phyloP scores from a whole-genome alignment of 345 rosid species.

The Linum lewisii region DNA sequence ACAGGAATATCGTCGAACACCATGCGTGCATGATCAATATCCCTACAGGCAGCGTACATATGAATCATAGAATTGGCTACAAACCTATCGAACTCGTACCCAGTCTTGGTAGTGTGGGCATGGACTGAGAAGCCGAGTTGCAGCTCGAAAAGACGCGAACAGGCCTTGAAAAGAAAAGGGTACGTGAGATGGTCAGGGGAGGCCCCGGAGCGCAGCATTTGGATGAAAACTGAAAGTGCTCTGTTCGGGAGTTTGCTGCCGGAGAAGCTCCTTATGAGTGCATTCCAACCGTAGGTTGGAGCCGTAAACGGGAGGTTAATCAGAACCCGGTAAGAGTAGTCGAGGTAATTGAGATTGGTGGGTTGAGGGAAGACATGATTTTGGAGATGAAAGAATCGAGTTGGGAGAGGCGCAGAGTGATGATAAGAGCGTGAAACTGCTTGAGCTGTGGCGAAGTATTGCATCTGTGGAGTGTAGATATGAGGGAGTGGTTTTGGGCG shows the following conservation, averaged over 20 bases:
- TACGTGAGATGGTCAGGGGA: slow-evolving; percentile 58
- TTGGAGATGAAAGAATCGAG: slow-evolving; percentile 36
- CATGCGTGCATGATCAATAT: slow-evolving; percentile 35
- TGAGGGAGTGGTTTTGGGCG: slow-evolving; percentile 8
- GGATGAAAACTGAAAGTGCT: slow-evolving; percentile 36
- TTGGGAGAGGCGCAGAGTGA: slow-evolving; percentile 42
- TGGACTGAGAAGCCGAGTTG: slow-evolving; percentile 40
- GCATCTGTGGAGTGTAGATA: slow-evolving; percentile 36
- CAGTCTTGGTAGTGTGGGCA: slow-evolving; percentile 34
- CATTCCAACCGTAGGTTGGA: slow-evolving; percentile 44
- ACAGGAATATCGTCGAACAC: slow-evolving; percentile 56
- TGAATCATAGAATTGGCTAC: slow-evolving; percentile 59
- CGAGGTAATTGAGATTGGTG: slow-evolving; percentile 33
- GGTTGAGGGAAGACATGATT: slow-evolving; percentile 45
- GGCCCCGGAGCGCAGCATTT: slow-evolving; percentile 45
- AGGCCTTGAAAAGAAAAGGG: slow-evolving; percentile 64
- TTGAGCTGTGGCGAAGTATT: slow-evolving; percentile 41
- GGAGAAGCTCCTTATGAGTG: slow-evolving; percentile 52
- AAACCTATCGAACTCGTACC: slow-evolving; percentile 46
- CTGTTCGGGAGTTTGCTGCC: slow-evolving; percentile 40
- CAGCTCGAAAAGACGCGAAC: slow-evolving; percentile 38
- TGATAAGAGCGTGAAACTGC: slow-evolving; percentile 45
- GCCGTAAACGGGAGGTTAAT: slow-evolving; percentile 28
- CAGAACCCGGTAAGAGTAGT: slow-evolving; percentile 40
- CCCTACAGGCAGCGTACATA: slow-evolving; percentile 48